Percentiles rank a stretch among this genome's conserved stretches.
phyloP scores from a whole-genome alignment of 208 protist species.

The Acanthamoeba lenticulata region DNA sequence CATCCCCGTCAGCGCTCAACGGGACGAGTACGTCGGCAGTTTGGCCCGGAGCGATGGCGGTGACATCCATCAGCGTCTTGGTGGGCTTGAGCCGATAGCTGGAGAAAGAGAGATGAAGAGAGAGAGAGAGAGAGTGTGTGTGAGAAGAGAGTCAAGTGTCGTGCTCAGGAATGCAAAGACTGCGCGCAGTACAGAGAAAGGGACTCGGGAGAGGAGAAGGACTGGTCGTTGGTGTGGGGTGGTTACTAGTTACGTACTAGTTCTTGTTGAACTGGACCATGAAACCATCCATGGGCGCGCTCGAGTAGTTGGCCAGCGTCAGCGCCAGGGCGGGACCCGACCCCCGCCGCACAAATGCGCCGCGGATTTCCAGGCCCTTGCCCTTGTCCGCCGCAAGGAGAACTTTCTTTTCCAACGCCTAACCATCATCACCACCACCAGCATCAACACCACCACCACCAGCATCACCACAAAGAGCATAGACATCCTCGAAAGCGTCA shows the following conservation, averaged over 20 bases:
- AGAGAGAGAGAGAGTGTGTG: neutral
- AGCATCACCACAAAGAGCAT: too few relatives aligned
- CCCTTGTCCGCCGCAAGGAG: slow-evolving; percentile 75
- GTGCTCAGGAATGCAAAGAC: too few relatives aligned
- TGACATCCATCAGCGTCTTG: neutral
- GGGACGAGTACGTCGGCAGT: neutral
- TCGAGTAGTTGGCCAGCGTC: slow-evolving; percentile 60
- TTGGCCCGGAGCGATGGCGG: slow-evolving; percentile 11
- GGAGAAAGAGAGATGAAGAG: neutral
- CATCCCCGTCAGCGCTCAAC: slow-evolving; percentile 26
- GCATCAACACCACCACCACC: too few relatives aligned
- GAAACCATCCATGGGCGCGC: slow-evolving; percentile 37
- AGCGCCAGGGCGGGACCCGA: slow-evolving; percentile 12
- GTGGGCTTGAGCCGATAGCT: slow-evolving; percentile 31
- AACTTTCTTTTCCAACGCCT: slow-evolving; percentile 74
- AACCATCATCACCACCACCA: neutral
- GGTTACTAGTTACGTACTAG: neutral
- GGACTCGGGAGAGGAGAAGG: too few relatives aligned
- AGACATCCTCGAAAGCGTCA: too few relatives aligned
- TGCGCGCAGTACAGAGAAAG: too few relatives aligned
- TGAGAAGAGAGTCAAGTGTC: too few relatives aligned
- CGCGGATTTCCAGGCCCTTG: slow-evolving; percentile 79
- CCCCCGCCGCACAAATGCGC: slow-evolving; percentile 70
- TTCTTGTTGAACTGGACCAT: slow-evolving; percentile 71
- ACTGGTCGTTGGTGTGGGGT: neutral